These are phyloP conservation scores for Pseudogymnoascus sp. DNA, from an alignment of 2,329 filamentous ascomycete species.

Conservation along the genomic window DNA sequence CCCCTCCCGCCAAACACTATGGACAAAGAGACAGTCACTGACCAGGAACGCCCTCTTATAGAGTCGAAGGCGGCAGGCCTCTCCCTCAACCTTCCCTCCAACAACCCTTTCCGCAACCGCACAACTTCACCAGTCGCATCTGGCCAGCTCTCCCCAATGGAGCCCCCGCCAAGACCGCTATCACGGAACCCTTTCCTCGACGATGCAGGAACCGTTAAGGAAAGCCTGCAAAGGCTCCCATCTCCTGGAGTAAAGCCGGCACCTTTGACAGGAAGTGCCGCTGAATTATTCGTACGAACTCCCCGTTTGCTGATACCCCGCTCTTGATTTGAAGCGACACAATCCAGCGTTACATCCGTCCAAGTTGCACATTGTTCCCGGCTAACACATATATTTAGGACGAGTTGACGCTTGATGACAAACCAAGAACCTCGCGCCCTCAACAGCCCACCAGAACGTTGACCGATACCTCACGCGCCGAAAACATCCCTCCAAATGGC, in stretches of 20 bases:
- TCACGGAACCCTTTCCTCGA: constrained; percentile 75
- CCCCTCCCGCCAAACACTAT: not conserved
- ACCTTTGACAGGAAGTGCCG: constrained; percentile 43
- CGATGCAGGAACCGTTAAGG: constrained; percentile 33
- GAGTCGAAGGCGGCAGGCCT: constrained; percentile 36
- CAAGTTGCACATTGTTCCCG: constrained; percentile 28
- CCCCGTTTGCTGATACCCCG: constrained; percentile 16
- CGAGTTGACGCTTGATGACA: constrained; percentile 60
- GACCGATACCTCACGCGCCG: constrained; percentile 33
- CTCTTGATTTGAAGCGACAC: constrained; percentile 16
- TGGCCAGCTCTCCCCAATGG: constrained; percentile 49
- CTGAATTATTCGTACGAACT: constrained; percentile 69
- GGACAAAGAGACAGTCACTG: not conserved
- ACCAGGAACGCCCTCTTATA: not conserved
- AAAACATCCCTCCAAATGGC: constrained; percentile 40
- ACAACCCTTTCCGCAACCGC: constrained; percentile 75
- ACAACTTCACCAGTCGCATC: constrained; percentile 51
- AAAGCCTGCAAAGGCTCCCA: not conserved
- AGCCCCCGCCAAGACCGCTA: constrained; percentile 49
- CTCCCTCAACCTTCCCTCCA: constrained; percentile 60
- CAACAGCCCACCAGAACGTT: constrained; percentile 17
- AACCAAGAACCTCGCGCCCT: constrained; percentile 30
- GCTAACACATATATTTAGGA: constrained; percentile 40
- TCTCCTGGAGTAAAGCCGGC: constrained; percentile 33
- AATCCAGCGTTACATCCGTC: constrained; percentile 31